Conservation (phyloP, 306 rosid species). For the Chamaecrista fasciculata region DNA sequence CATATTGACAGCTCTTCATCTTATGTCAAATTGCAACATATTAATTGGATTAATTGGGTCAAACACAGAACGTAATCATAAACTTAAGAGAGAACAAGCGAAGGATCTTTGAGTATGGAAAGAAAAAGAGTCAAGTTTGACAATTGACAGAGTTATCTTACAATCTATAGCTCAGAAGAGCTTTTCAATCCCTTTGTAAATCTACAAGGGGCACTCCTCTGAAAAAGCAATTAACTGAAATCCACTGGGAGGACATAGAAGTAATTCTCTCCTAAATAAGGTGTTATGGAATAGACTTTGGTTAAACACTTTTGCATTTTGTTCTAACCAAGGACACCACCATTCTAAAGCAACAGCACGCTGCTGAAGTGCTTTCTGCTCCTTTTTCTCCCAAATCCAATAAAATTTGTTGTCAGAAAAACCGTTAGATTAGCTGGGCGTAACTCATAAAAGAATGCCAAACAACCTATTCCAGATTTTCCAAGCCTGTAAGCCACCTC, state of each 20-base stretch:
- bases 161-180: not conserved
- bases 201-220: not conserved
- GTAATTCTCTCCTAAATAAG: not conserved
- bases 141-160: slow-evolving; percentile 17
- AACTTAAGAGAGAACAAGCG: slow-evolving; percentile 9
- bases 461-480: not conserved
- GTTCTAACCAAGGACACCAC: too few species aligned
- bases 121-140: slow-evolving; percentile 19
- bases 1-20: slow-evolving; percentile 18
- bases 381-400: not conserved
- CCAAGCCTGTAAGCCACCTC: not conserved
- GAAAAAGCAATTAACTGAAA: not conserved
- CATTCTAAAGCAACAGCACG: not conserved
- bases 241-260: not conserved
- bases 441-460: not conserved
- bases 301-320: too few species aligned
- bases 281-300: not conserved
- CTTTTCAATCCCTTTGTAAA: not conserved
- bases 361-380: not conserved
- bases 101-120: slow-evolving; percentile 9
- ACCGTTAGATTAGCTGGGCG: not conserved
- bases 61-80: slow-evolving; percentile 22
- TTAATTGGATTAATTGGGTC: slow-evolving; percentile 20
- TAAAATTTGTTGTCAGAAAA: not conserved
- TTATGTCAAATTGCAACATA: slow-evolving; percentile 22